Evolutionary conservation across 805 yeast genomes (phyloP).

Genomic region (Scheffersomyces coipomensis): DNA sequence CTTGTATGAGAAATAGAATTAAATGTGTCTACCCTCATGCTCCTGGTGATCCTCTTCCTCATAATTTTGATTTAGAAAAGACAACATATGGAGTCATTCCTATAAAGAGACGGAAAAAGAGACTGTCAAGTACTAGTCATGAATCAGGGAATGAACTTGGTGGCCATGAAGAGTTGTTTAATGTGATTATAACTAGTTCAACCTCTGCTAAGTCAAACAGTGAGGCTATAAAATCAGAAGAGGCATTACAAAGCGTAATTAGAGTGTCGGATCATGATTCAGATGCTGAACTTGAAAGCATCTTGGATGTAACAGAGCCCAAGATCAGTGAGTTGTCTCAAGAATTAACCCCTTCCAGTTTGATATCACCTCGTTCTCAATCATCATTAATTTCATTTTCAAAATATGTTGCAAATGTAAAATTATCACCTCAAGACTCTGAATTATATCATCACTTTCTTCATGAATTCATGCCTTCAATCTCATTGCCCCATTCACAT

Average conservation of each 20-base stretch:
- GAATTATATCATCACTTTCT: slow-evolving; percentile 3
- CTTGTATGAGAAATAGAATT: slow-evolving; percentile 3
- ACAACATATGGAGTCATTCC: background rate
- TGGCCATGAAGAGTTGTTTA: background rate
- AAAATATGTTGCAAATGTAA: slow-evolving; percentile 2
- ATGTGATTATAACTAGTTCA: background rate
- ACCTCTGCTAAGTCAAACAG: background rate
- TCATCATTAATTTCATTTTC: background rate
- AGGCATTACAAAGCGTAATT: background rate
- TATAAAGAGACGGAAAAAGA: background rate
- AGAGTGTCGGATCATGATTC: no score
- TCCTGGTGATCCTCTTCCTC: slow-evolving; percentile 1
- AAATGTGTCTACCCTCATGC: slow-evolving; percentile 2
- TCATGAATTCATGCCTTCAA: slow-evolving; percentile 3
- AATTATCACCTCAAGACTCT: slow-evolving; percentile 4
- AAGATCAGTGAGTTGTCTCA: no score
- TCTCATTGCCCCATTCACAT: slow-evolving; percentile 5
- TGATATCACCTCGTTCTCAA: background rate
- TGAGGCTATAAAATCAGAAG: background rate
- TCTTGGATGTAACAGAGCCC: no score
- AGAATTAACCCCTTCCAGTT: no score
- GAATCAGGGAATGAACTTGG: background rate
- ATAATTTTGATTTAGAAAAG: background rate
- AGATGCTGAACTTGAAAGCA: no score
- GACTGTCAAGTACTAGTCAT: no score